phyloP scores from a whole-genome alignment of 2,329 filamentous ascomycete species.

The Gnomoniopsis sp. region DNA sequence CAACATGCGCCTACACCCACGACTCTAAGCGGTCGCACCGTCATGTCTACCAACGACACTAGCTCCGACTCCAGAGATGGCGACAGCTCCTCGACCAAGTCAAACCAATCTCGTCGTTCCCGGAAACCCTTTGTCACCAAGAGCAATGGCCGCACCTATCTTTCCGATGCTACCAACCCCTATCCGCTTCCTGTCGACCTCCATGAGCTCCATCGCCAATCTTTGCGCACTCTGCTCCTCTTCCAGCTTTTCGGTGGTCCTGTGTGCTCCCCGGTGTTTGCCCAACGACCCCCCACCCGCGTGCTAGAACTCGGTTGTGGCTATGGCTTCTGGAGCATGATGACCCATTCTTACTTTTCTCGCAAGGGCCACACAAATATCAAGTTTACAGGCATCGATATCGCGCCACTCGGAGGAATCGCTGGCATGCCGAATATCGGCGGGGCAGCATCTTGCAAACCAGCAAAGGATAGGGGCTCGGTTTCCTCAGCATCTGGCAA shows the following conservation, averaged over 20 bases:
- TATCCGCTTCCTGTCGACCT: constrained; percentile 92
- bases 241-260: constrained; percentile 79
- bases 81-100: constrained; percentile 35
- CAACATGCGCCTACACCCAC: constrained; percentile 44
- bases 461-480: constrained; percentile 7
- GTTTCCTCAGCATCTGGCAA: constrained; percentile 4
- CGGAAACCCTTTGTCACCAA: constrained; percentile 62
- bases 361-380: constrained; percentile 66
- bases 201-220: constrained; percentile 82
- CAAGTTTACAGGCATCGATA: constrained; percentile 78
- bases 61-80: constrained; percentile 29
- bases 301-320: constrained; percentile 88
- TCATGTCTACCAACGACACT: constrained; percentile 46
- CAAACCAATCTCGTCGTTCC: constrained; percentile 24
- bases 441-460: neutral
- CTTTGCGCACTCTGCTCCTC: constrained; percentile 75
- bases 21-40: constrained; percentile 40
- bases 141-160: constrained; percentile 73
- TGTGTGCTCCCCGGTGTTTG: constrained; percentile 67
- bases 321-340: constrained; percentile 83
- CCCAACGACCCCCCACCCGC: constrained; percentile 65
- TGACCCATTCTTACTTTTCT: constrained; percentile 78
- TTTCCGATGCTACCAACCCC: constrained; percentile 66
- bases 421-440: constrained; percentile 14
- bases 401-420: constrained; percentile 54